Evolutionary conservation across 148 eudicot species (phyloP), one percentile per base, ranked within the genome.

Genomic region (Rhododendron williamsianum): DNA sequence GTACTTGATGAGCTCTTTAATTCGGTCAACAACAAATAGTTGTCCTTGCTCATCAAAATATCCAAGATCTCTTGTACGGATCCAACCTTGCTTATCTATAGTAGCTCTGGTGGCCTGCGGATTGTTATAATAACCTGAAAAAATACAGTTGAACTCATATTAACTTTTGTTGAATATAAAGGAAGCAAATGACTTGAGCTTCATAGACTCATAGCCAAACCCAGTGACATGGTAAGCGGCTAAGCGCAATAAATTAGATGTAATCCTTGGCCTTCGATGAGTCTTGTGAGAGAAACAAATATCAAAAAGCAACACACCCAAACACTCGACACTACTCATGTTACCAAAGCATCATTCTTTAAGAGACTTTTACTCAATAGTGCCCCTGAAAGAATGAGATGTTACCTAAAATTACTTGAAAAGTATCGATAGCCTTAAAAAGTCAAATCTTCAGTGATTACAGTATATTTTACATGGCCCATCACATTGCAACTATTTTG

Each of bases 21-120:
- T 90, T 49, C 96, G 89, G 84, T 95, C 98, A 54, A 95, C 94
- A n/a, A 95, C 96, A 90, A 52, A 94, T 5, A 94, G 84, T 81
- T 92, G 94, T 30, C 98, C 98, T 60, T 91, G 92, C 9, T 92
- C 93, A 72, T 95, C 98, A 79, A 94, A 93, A 85, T 93, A 93
- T 51, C 98, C 98, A 69, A 95, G 91, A 92, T 95, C 98, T 65
- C 98, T 98, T 9, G 97, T 92, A 83, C 90, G 98, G 43, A 95
- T 87, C 95, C 95, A 95, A 2, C 94, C 94, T 80, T 91, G 91
- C 76, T 86, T 87, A 90, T 95, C 97, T 69, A 94, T 92, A 12
- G 97, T 94, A 81, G 81, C 86, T 86, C 86, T 90, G 41, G 95
- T 95, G 76, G 98, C 97, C 87, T 91, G 72, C 35, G 91, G 92